Evolutionary conservation across 2,329 filamentous ascomycete genomes (phyloP), one percentile per base, ranked within the genome.

Genomic region (Davidsoniella australis): DNA sequence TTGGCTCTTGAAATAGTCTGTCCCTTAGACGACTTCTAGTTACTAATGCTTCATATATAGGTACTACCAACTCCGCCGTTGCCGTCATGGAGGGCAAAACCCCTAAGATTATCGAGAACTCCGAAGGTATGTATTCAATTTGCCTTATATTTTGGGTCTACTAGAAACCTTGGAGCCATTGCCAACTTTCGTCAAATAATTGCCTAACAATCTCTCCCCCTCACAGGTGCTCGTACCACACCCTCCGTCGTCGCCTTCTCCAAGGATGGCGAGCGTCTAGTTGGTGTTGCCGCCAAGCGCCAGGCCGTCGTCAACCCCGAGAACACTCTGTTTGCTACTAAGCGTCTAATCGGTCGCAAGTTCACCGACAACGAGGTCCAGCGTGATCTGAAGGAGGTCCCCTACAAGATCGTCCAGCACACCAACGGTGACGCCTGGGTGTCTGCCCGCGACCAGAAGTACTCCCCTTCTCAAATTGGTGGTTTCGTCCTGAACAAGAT

Each of bases 321-420:
- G 69, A 95, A 95, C 75, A 96, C 89, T 52, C 80, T 96, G 53
- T 96, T 95, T 67, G 89, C 88, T 66, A 95, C 89, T 57, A 96
- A 96, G 81, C 86, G 89, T 78, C 80, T 96, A 66, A 95, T 96
- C 67, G 89, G 89, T 63, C 85, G 89, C 66, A 95, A 95, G 75
- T 96, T 89, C 75, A 86, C 77, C 66, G 89, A 96, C 60, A 64
- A 73, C 57, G 89, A 96, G 75, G 86, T 94, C 53, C 89, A 96
- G 75, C 84, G 87, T 62, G 89, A 96, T 64, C 85, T 96, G 64
- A 87, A 94, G 72, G 85, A 95, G 70, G 88, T 96, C 10, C 89
- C 89, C 54, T 96, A 94, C 78, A 95, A 94, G 79, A 95, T 96
- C 59, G 82, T 94, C 53, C 87, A 94, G 72, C 89, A 95, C 78